phyloP scores from a whole-genome alignment of 805 yeast species.

The Hanseniaspora clermontiae region DNA sequence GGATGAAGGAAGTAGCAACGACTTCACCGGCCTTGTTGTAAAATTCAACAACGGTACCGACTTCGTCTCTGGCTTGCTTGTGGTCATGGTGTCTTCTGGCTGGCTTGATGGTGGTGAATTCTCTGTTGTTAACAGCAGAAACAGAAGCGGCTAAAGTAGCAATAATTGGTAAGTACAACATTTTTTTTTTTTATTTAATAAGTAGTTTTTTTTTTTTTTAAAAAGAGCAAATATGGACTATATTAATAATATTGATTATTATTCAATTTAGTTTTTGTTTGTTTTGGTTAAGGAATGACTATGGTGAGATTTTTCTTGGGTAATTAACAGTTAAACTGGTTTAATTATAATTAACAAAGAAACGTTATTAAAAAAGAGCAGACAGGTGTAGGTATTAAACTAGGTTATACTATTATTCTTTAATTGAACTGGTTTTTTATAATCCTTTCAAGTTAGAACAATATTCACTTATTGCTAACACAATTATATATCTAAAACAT shows the following conservation, averaged over 20 bases:
- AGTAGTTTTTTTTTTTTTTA: background rate
- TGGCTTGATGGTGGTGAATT: constrained; percentile 19
- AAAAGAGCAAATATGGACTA: background rate
- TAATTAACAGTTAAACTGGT: background rate
- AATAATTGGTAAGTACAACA: constrained; percentile 11
- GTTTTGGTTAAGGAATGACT: constrained; percentile 10
- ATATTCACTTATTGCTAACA: too few species aligned
- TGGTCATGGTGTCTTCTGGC: constrained; percentile 20
- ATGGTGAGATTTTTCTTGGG: background rate
- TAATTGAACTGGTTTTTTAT: too few species aligned
- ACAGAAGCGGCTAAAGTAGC: constrained; percentile 19
- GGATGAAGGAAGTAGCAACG: constrained; percentile 18
- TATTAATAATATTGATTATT: background rate
- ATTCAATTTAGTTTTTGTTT: background rate
- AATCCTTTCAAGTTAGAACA: too few species aligned
- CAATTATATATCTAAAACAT: too few species aligned
- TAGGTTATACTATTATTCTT: too few species aligned
- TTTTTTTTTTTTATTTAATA: constrained; percentile 1
- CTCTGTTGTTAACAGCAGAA: constrained; percentile 22
- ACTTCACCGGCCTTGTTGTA: constrained; percentile 24
- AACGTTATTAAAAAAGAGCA: background rate
- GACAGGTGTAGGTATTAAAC: too few species aligned
- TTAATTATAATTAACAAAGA: background rate
- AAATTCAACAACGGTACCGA: constrained; percentile 21
- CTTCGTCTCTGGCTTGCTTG: constrained; percentile 23